A percentile compares a stretch with the other conserved stretches of the same genome.
These are phyloP conservation scores for Cyberlindnera xylosilytica DNA, from an alignment of 805 yeast genomes.

Conservation along the genomic window DNA sequence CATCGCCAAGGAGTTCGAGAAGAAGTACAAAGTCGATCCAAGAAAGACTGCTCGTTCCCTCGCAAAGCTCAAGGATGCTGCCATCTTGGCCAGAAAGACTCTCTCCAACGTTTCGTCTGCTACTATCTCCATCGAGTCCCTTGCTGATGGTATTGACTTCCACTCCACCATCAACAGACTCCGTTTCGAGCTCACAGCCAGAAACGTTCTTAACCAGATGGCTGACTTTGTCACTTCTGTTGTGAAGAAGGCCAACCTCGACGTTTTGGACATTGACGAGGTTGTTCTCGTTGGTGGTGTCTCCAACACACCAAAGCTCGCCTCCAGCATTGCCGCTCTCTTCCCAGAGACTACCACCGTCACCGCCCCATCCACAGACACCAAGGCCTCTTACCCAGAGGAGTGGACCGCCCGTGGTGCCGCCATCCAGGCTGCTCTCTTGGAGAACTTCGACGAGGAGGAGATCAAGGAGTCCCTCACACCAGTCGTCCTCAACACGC, in stretches of 20 bases:
- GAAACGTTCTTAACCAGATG: slow-evolving; percentile 74
- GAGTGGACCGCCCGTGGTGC: slow-evolving; percentile 93
- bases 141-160: slow-evolving; percentile 93
- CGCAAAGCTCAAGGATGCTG: slow-evolving; percentile 83
- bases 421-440: slow-evolving; percentile 87
- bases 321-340: slow-evolving; percentile 62
- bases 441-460: slow-evolving; percentile 80
- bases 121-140: slow-evolving; percentile 89
- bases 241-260: slow-evolving; percentile 80
- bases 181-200: slow-evolving; percentile 85
- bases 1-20: slow-evolving; percentile 92
- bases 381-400: slow-evolving; percentile 82
- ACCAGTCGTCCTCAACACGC: slow-evolving; percentile 84
- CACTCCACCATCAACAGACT: slow-evolving; percentile 90
- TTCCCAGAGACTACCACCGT: slow-evolving; percentile 81
- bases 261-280: slow-evolving; percentile 83
- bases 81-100: slow-evolving; percentile 84
- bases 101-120: slow-evolving; percentile 85
- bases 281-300: slow-evolving; percentile 92
- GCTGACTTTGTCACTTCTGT: slow-evolving; percentile 69
- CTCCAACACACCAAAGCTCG: slow-evolving; percentile 88
- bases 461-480: slow-evolving; percentile 77
- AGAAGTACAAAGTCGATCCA: slow-evolving; percentile 80
- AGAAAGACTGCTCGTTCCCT: slow-evolving; percentile 75
- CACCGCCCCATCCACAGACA: slow-evolving; percentile 71